Percentiles rank a stretch among this genome's conserved stretches.
Conservation (phyloP, 2,329 filamentous ascomycete genomes). For the Cladorrhinum sp. region DNA sequence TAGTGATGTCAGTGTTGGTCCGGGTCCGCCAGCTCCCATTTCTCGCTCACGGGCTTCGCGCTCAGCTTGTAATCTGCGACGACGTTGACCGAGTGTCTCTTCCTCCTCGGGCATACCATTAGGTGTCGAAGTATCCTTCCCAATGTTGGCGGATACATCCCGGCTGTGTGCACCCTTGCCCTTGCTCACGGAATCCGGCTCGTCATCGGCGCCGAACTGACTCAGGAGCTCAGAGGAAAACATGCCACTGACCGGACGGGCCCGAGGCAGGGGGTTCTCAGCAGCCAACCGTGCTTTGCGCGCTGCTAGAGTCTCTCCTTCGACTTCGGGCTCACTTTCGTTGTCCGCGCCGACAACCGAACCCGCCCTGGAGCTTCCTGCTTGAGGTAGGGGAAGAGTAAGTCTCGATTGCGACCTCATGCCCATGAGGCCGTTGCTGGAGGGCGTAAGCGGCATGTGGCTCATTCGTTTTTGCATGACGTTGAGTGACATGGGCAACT, state of each 20-base stretch:
- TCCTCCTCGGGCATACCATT: constrained; percentile 55
- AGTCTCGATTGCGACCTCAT: constrained; percentile 29
- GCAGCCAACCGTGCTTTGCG: constrained; percentile 63
- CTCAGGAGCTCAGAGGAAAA: constrained; percentile 69
- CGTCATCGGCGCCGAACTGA: constrained; percentile 55
- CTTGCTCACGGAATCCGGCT: constrained; percentile 35
- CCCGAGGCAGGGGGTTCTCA: constrained; percentile 46
- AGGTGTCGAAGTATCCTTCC: constrained; percentile 29
- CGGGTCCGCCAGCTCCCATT: constrained; percentile 41
- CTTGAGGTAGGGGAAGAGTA: constrained; percentile 16
- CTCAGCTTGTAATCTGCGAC: constrained; percentile 68
- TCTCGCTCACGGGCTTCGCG: constrained; percentile 60
- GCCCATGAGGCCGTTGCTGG: constrained; percentile 15
- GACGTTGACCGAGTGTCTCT: constrained; percentile 76
- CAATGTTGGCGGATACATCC: constrained; percentile 1
- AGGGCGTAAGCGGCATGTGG: constrained; percentile 41
- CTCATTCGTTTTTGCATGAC: constrained; percentile 40
- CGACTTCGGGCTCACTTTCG: constrained; percentile 49
- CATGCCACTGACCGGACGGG: constrained; percentile 59
- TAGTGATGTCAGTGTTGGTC: constrained; percentile 14
- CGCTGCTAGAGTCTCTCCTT: constrained; percentile 65
- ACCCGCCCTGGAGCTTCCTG: constrained; percentile 18
- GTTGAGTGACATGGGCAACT: constrained; percentile 32
- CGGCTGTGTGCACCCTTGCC: constrained; percentile 25
- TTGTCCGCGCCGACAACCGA: constrained; percentile 31